Evolutionary conservation across 805 yeast genomes (phyloP).

Genomic region (Metschnikowia continentalis): DNA sequence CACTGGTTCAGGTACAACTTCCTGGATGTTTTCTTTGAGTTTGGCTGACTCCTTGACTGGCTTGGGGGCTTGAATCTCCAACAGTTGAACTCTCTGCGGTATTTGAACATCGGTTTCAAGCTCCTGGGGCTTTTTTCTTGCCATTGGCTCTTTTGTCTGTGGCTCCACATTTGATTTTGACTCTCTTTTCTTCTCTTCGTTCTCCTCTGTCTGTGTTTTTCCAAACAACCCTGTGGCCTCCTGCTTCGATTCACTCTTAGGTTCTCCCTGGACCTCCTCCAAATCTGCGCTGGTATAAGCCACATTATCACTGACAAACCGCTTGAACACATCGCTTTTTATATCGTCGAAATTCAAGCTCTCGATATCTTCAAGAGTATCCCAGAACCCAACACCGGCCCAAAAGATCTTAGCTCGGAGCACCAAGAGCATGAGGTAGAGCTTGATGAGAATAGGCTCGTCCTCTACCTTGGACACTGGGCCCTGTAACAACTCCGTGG

Average conservation of each 20-base stretch:
- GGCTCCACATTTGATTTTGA: too few relatives aligned
- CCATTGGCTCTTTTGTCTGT: too few relatives aligned
- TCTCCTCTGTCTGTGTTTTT: too few relatives aligned
- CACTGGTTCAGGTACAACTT: neutral
- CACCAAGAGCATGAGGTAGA: conserved; percentile 52
- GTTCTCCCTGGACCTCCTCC: neutral
- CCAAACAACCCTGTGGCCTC: too few relatives aligned
- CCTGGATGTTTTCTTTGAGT: neutral
- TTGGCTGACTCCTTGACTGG: neutral
- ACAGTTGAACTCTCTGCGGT: neutral
- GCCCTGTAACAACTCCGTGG: conserved; percentile 6
- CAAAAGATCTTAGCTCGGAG: conserved; percentile 75
- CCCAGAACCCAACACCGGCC: conserved; percentile 82
- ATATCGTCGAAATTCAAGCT: conserved; percentile 18
- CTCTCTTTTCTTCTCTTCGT: too few relatives aligned
- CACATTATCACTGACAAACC: conserved; percentile 14
- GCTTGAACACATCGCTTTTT: conserved; percentile 10
- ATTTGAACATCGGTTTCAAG: too few relatives aligned
- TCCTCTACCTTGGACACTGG: conserved; percentile 17
- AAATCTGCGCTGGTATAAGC: conserved; percentile 8
- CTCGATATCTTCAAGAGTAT: conserved; percentile 37
- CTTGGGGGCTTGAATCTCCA: neutral
- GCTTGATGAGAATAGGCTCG: conserved; percentile 35
- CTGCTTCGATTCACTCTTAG: too few relatives aligned
- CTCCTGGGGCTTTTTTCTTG: too few relatives aligned